phyloP scores from a whole-genome alignment of 1,284 basidiomycete genomes.

The Ustilago esculenta region DNA sequence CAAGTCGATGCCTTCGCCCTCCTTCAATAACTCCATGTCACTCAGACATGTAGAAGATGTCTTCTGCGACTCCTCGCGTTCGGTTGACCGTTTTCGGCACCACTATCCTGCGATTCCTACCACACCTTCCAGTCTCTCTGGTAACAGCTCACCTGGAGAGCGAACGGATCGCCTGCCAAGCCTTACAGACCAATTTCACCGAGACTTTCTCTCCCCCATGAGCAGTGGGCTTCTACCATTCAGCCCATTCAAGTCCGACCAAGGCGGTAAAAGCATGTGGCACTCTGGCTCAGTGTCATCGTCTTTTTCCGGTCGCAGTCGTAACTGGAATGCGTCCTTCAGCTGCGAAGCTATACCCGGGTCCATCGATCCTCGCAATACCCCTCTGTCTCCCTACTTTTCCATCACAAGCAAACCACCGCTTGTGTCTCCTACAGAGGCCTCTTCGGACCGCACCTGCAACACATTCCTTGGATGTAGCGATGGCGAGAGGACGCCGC shows the following conservation, averaged over 20 bases:
- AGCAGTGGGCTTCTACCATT: slow-evolving; percentile 12
- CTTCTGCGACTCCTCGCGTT: slow-evolving; percentile 31
- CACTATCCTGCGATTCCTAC: slow-evolving; percentile 28
- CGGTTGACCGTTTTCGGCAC: slow-evolving; percentile 29
- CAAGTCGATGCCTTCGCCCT: slow-evolving; percentile 43
- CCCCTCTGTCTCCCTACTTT: slow-evolving; percentile 37
- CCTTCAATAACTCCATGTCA: slow-evolving; percentile 49
- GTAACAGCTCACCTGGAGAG: slow-evolving; percentile 14
- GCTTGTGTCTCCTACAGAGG: slow-evolving; percentile 10
- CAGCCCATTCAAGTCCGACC: slow-evolving; percentile 13
- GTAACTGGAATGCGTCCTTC: slow-evolving; percentile 21
- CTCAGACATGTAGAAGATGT: slow-evolving; percentile 37
- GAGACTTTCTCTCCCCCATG: slow-evolving; percentile 35
- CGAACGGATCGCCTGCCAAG: slow-evolving; percentile 35
- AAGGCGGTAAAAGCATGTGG: slow-evolving; percentile 11
- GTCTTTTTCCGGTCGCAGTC: slow-evolving; percentile 9
- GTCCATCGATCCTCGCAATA: slow-evolving; percentile 31
- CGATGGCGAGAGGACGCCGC: slow-evolving; percentile 29
- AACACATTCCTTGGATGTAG: not conserved
- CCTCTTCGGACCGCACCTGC: not conserved
- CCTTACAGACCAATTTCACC: slow-evolving; percentile 31
- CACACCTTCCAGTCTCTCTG: slow-evolving; percentile 26
- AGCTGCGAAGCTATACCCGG: slow-evolving; percentile 2
- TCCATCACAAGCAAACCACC: not conserved
- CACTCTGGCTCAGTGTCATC: slow-evolving; percentile 29